Conservation (phyloP, 148 eudicot genomes). For the Talinum fruticosum region DNA sequence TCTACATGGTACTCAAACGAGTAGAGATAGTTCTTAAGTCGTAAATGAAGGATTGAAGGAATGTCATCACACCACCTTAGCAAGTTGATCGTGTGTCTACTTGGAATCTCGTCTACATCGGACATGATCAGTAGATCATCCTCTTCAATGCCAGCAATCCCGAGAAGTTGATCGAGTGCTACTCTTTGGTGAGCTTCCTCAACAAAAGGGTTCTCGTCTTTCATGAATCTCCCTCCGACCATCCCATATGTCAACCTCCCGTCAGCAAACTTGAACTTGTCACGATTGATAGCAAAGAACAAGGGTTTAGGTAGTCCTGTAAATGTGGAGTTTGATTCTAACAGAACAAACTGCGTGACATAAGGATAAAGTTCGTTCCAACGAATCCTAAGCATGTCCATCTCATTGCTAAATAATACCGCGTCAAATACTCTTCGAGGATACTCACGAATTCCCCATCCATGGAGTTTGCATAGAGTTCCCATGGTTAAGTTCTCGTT, state of each 20-base stretch:
- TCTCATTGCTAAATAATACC: conserved; percentile 36
- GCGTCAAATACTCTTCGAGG: conserved; percentile 42
- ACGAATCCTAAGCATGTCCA: conserved; percentile 32
- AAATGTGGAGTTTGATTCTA: conserved; percentile 41
- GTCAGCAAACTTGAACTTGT: conserved; percentile 22
- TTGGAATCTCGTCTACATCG: conserved; percentile 33
- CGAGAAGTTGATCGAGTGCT: conserved; percentile 31
- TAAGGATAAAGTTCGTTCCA: conserved; percentile 38
- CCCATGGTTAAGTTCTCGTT: conserved; percentile 35
- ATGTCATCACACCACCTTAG: conserved; percentile 29
- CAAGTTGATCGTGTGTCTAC: conserved; percentile 28
- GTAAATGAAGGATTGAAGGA: conserved; percentile 26
- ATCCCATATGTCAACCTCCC: conserved; percentile 28
- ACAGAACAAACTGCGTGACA: conserved; percentile 37
- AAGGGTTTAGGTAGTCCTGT: conserved; percentile 26
- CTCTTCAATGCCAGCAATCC: conserved; percentile 35
- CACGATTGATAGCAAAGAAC: conserved; percentile 22
- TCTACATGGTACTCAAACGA: conserved; percentile 32
- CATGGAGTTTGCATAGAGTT: conserved; percentile 36
- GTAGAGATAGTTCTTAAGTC: conserved; percentile 28
- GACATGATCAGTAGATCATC: conserved; percentile 34
- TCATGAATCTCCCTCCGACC: conserved; percentile 28
- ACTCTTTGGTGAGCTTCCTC: conserved; percentile 36
- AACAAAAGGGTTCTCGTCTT: conserved; percentile 33
- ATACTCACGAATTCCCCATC: conserved; percentile 35